These are phyloP conservation scores for Trichoderma brevicompactum DNA, from an alignment of 2,329 filamentous ascomycete species.

Conservation along the genomic window DNA sequence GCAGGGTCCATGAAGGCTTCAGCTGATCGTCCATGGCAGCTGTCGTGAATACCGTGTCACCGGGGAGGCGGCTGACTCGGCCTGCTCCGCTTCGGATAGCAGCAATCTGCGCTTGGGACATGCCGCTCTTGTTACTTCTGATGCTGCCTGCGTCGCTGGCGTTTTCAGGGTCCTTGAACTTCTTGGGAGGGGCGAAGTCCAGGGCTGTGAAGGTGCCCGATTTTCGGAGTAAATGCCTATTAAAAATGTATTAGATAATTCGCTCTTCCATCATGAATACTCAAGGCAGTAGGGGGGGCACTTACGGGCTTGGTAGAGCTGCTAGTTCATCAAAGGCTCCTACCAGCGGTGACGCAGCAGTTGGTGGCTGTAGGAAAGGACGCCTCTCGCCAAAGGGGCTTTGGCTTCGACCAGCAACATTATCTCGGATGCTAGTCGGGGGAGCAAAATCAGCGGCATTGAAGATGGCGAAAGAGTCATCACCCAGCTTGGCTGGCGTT, in stretches of 20 bases:
- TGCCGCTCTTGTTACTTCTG: constrained; percentile 68
- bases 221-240: constrained; percentile 72
- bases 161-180: constrained; percentile 66
- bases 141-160: constrained; percentile 71
- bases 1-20: constrained; percentile 64
- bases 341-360: constrained; percentile 76
- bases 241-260: constrained; percentile 33
- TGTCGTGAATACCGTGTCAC: constrained; percentile 77
- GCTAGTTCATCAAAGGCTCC: constrained; percentile 87
- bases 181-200: constrained; percentile 79
- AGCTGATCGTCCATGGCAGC: constrained; percentile 66
- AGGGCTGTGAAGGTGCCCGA: constrained; percentile 77
- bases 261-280: too few relatives aligned
- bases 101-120: constrained; percentile 70
- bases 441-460: constrained; percentile 84
- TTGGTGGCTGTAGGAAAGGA: constrained; percentile 75
- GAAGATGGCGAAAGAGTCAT: constrained; percentile 74
- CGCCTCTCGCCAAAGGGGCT: constrained; percentile 67
- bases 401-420: constrained; percentile 69
- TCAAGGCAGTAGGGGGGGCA: constrained; percentile 37
- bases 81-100: constrained; percentile 84
- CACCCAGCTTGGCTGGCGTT: constrained; percentile 81
- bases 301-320: constrained; percentile 88
- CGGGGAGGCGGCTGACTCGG: constrained; percentile 81
- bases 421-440: constrained; percentile 67